Percentiles rank a stretch among this genome's conserved stretches.
phyloP scores from a whole-genome alignment of 2,329 filamentous ascomycete species.

The Botrytis elliptica region DNA sequence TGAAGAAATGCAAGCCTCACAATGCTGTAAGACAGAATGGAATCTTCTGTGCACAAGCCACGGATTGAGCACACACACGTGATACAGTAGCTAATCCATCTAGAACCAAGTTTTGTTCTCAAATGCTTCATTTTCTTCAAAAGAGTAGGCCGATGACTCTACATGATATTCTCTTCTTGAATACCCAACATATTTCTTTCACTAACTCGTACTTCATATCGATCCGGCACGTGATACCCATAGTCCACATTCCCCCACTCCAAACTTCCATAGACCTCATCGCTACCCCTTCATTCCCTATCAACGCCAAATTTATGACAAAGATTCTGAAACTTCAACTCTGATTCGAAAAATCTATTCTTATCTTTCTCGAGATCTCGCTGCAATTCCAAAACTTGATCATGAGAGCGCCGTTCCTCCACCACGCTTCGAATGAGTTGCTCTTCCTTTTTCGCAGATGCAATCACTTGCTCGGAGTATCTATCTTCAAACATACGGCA shows the following conservation, averaged over 20 bases:
- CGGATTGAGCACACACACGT: not conserved
- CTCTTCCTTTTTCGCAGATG: no score
- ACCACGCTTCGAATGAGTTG: not conserved
- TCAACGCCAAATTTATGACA: not conserved
- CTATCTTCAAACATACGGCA: not conserved
- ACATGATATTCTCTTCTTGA: not conserved
- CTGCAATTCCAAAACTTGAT: not conserved
- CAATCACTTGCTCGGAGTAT: not conserved
- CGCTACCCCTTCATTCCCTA: not conserved
- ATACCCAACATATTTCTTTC: not conserved
- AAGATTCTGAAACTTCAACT: not conserved
- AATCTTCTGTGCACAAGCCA: constrained; percentile 16
- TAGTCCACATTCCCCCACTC: not conserved
- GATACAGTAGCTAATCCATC: not conserved
- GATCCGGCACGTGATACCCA: not conserved
- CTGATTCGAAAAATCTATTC: not conserved
- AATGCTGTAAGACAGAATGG: constrained; percentile 1
- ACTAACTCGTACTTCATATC: no score
- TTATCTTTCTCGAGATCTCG: not conserved
- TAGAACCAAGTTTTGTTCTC: not conserved
- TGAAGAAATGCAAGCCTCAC: constrained; percentile 10
- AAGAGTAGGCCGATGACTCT: no score
- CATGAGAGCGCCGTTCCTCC: not conserved
- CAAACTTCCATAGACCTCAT: not conserved
- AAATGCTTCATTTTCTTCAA: not conserved